Base-by-base conservation (phyloP, 768 basidiomycete genomes). In the Chalciporus sphaerocephalus region DNA sequence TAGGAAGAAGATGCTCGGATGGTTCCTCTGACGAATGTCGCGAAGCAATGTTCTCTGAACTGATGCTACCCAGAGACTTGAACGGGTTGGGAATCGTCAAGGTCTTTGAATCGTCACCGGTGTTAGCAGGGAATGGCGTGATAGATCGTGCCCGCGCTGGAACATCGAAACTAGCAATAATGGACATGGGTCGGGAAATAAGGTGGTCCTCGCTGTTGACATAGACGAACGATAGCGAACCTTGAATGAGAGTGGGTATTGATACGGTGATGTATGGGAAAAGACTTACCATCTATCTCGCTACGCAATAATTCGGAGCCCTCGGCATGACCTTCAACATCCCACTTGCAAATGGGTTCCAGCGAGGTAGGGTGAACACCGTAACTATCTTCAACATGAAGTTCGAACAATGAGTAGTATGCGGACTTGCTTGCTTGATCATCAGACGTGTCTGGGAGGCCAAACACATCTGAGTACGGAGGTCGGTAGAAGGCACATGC, bases 21-120 rank as follows among this genome's bases (percentile, higher is more conserved):
- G 39, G 25, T 46, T 49, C 50, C 36, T 55, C 51, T 49, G 55
- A 48, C 46, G 64, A 54, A 24, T 47, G 58, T 30, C 15, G 51
- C 15, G 44, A 53, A 35, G 50, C 32, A 4, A 76, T 40, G 42
- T 71, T 68, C 23, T 85, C 83, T 0, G 70, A 55, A n/a, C 79
- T 77, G n/a, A 59, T 70, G 21, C 66, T 66, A 44, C 71, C 70
- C 12, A 78, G 69, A 1, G 71, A 66, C 58, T 81, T 88, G 69
- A 88, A 81, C 3, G 81, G 75, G 48, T 81, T 84, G 6, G 83
- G 71, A n/a, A 85, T 64, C 1, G 73, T 70, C n/a, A 80, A 59
- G 9, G 68, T 51, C 21, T 57, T 51, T 10, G 30, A 32, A 20
- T 61, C 64, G 1, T 63, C 61, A 4, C 33, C 25, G n/a, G 61